These are phyloP conservation scores for Warburgia ugandensis DNA, from an alignment of 164 flowering plant genomes.

Conservation along the genomic window DNA sequence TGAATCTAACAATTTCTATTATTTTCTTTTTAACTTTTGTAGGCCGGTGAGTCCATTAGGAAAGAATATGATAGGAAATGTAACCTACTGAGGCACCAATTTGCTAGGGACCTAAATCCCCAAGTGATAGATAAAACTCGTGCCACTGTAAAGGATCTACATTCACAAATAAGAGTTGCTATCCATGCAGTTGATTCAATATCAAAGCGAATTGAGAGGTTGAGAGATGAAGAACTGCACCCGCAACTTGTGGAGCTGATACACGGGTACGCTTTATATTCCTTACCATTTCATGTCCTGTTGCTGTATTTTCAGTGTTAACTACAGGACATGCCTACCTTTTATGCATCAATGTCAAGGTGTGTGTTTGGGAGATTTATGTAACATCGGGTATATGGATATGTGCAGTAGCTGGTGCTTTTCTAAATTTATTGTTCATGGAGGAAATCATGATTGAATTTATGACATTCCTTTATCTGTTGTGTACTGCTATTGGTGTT, in stretches of 20 bases:
- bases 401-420: too few species aligned
- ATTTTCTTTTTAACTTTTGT: conserved; percentile 14
- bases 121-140: conserved; percentile 80
- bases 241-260: conserved; percentile 83
- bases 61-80: conserved; percentile 77
- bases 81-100: conserved; percentile 70
- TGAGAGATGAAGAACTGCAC: conserved; percentile 95
- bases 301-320: too few species aligned
- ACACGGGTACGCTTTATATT: conserved; percentile 95
- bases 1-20: too few species aligned
- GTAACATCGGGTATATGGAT: too few species aligned
- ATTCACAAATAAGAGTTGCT: conserved; percentile 74
- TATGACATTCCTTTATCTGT: too few species aligned
- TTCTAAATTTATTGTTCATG: too few species aligned
- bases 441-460: too few species aligned
- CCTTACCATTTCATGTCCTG: too few species aligned
- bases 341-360: too few species aligned
- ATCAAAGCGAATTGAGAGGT: conserved; percentile 81
- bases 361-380: too few species aligned
- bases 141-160: conserved; percentile 73
- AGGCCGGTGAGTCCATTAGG: conserved; percentile 81
- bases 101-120: conserved; percentile 68
- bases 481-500: too few species aligned
- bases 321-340: too few species aligned
- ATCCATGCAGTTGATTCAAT: conserved; percentile 83